Conservation (phyloP, 176 grass and related monocot species). For the Pharus latifolius region DNA sequence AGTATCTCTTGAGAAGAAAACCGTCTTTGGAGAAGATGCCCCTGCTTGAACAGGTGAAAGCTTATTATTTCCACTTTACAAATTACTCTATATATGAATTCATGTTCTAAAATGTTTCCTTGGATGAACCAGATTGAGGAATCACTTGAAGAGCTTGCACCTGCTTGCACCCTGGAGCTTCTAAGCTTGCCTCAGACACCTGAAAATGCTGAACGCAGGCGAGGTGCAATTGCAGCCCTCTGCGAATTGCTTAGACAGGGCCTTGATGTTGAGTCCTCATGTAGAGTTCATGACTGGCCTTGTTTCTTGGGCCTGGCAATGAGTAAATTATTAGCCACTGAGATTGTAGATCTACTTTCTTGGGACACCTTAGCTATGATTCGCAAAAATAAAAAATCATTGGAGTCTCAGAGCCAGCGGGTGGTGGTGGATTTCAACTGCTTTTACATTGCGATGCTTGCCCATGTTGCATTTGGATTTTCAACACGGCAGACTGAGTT, state of each 20-base stretch:
- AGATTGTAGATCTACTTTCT: slow-evolving; percentile 83
- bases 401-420: slow-evolving; percentile 84
- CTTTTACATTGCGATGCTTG: slow-evolving; percentile 66
- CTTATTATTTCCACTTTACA: slow-evolving; percentile 12
- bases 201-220: slow-evolving; percentile 79
- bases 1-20: slow-evolving; percentile 80
- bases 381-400: slow-evolving; percentile 82
- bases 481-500: slow-evolving; percentile 68
- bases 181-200: slow-evolving; percentile 49
- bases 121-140: slow-evolving; percentile 78
- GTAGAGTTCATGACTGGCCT: slow-evolving; percentile 88
- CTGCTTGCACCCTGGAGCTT: slow-evolving; percentile 88
- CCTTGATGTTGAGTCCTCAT: slow-evolving; percentile 79
- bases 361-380: slow-evolving; percentile 73
- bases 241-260: slow-evolving; percentile 88
- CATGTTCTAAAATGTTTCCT: slow-evolving; percentile 20
- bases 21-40: slow-evolving; percentile 72
- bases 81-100: neutral
- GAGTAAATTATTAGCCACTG: slow-evolving; percentile 61
- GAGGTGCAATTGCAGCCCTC: slow-evolving; percentile 79
- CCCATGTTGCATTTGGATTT: slow-evolving; percentile 82
- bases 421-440: slow-evolving; percentile 76
- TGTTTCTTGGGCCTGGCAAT: slow-evolving; percentile 80
- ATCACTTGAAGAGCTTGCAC: slow-evolving; percentile 95
- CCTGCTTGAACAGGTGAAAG: slow-evolving; percentile 72